Evolutionary conservation across 768 basidiomycete species (phyloP).

Genomic region (Amylocystis lapponica): DNA sequence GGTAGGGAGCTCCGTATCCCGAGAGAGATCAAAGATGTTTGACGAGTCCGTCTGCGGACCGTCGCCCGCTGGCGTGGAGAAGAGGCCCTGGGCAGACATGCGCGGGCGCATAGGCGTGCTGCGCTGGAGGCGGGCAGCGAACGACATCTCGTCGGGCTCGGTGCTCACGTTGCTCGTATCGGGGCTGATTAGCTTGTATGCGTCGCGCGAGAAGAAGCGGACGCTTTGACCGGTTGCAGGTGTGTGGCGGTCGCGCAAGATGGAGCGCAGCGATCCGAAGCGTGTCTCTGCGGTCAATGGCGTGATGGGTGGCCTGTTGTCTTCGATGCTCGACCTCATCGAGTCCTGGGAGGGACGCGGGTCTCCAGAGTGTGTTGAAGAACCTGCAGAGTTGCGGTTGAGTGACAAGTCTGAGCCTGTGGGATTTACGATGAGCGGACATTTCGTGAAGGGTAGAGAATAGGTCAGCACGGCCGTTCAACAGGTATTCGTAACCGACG

Average conservation of each 20-base stretch:
- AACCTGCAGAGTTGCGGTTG: slow-evolving; percentile 24
- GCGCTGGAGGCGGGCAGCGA: slow-evolving; percentile 23
- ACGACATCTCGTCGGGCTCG: slow-evolving; percentile 24
- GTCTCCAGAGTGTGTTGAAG: too few relatives aligned
- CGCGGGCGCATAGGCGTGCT: slow-evolving; percentile 31
- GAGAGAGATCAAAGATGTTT: slow-evolving; percentile 55
- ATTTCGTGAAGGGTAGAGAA: too few relatives aligned
- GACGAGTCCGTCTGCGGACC: slow-evolving; percentile 39
- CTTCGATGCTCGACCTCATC: slow-evolving; percentile 5
- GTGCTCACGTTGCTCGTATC: slow-evolving; percentile 45
- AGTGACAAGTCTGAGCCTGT: slow-evolving; percentile 19
- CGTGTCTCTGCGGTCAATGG: slow-evolving; percentile 28
- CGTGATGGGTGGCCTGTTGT: slow-evolving; percentile 27
- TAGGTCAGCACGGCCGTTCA: too few relatives aligned
- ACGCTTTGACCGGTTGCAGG: slow-evolving; percentile 78
- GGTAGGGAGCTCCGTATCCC: slow-evolving; percentile 44
- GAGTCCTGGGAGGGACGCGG: slow-evolving; percentile 23
- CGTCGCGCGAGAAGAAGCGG: slow-evolving; percentile 69
- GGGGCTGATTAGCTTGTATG: slow-evolving; percentile 60
- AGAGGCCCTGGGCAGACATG: slow-evolving; percentile 45
- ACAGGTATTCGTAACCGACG: too few relatives aligned
- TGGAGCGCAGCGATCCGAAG: slow-evolving; percentile 60
- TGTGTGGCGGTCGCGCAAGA: slow-evolving; percentile 63
- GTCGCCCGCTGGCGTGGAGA: slow-evolving; percentile 29
- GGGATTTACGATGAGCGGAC: too few relatives aligned